A percentile compares a stretch with the other conserved stretches of the same genome.
Conservation (phyloP, 1,139 yeast species). For the Yamadazyma kanchanaburiensis region DNA sequence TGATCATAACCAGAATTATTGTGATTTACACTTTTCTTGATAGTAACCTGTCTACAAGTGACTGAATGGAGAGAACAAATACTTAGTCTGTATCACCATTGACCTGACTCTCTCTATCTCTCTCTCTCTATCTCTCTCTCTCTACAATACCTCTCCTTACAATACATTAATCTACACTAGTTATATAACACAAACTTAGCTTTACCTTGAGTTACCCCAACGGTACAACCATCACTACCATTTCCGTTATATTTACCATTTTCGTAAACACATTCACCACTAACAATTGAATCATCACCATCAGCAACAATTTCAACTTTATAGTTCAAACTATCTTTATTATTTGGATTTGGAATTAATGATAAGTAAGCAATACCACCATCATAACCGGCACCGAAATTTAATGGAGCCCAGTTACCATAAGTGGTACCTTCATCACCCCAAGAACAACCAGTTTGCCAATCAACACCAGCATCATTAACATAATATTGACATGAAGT, state of each 20-base stretch:
- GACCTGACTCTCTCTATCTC: too few species aligned
- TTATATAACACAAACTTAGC: slow-evolving; percentile 30
- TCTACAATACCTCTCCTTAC: too few species aligned
- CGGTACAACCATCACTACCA: slow-evolving; percentile 76
- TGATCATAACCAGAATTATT: too few species aligned
- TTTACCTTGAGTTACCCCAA: slow-evolving; percentile 61
- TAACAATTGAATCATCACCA: slow-evolving; percentile 45
- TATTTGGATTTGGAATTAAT: slow-evolving; percentile 81
- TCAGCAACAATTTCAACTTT: slow-evolving; percentile 67
- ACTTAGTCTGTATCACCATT: too few species aligned
- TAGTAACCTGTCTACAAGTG: too few species aligned
- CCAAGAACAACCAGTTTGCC: slow-evolving; percentile 76
- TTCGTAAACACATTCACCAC: slow-evolving; percentile 63
- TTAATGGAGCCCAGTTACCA: slow-evolving; percentile 86
- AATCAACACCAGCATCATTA: slow-evolving; percentile 74
- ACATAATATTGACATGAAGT: slow-evolving; percentile 81
- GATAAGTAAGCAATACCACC: slow-evolving; percentile 67
- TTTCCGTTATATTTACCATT: slow-evolving; percentile 60
- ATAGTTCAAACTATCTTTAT: slow-evolving; percentile 57
- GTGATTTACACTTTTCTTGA: too few species aligned
- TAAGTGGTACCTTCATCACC: slow-evolving; percentile 60
- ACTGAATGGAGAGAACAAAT: too few species aligned
- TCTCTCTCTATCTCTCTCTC: too few species aligned
- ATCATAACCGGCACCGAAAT: slow-evolving; percentile 70
- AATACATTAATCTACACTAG: background rate